Conservation (phyloP, 495 filamentous ascomycete genomes). For the Xylaria intraflava region DNA sequence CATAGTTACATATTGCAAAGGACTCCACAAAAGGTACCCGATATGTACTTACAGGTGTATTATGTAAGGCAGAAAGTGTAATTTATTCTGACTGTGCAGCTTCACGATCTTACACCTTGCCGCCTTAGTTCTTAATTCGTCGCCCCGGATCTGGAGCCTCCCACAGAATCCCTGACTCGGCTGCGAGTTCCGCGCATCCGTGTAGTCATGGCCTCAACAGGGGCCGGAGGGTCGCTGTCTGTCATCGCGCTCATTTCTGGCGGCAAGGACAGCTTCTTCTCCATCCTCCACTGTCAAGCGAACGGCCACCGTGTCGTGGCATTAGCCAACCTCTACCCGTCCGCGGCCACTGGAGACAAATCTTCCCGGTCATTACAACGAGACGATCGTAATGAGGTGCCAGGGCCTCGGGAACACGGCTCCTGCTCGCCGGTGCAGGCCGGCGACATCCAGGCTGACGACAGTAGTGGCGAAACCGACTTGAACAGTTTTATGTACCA, state of each 20-base stretch:
- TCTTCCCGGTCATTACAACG: neutral
- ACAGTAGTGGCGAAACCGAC: conserved; percentile 51
- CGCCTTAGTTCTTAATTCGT: too few species aligned
- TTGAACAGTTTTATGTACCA: conserved; percentile 99
- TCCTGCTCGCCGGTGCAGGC: neutral
- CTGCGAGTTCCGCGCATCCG: neutral
- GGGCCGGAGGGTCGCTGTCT: conserved; percentile 46
- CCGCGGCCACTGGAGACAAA: neutral
- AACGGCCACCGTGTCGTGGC: conserved; percentile 85
- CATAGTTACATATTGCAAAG: too few species aligned
- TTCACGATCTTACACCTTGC: too few species aligned
- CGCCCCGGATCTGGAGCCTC: neutral
- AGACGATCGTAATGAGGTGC: neutral
- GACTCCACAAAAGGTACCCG: too few species aligned
- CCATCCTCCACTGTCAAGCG: conserved; percentile 77
- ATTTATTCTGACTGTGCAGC: too few species aligned
- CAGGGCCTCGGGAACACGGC: neutral
- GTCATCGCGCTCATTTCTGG: conserved; percentile 93
- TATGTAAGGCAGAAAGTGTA: too few species aligned
- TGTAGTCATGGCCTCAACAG: conserved; percentile 14
- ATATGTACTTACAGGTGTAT: too few species aligned
- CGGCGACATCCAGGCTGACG: neutral
- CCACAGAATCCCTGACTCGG: conserved; percentile 1
- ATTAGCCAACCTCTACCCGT: conserved; percentile 78
- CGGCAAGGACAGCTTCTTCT: conserved; percentile 94